Evolutionary conservation across 139 green algal species (phyloP), one percentile per base, ranked within the genome.

Genomic region (Micractinium sp.): DNA sequence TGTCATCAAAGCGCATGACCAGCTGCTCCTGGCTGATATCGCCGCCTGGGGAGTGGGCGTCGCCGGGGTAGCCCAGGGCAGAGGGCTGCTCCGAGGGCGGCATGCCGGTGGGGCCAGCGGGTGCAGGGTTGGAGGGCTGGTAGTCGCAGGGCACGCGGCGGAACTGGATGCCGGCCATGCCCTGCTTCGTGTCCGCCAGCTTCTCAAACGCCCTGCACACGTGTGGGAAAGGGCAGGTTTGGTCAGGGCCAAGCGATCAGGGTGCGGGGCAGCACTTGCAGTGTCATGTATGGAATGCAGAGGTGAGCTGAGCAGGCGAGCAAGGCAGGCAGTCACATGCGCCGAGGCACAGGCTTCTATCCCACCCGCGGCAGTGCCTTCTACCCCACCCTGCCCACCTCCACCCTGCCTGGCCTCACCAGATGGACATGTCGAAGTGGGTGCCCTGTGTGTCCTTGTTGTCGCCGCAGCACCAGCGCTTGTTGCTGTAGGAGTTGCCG

Each of bases 391-490:
- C 33, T 25, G 22, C 82, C 22, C 35, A 22, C 19, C 81, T 56
- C 0, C 38, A n/a, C 82, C 23, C 63, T 35, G 33, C n/a, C 25
- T 12, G 23, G 25, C 33, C 71, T 73, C 85, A 88, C 90, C 90
- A 92, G 41, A 92, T 66, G 29, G 69, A 87, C 47, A 92, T 25
- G 53, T 92, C 90, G 47, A 89, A 82, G 69, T 92, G 90, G 25
- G 83, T 82, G 69, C 77, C 69, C 33, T 87, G 73, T 23, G 74
- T 86, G 61, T 33, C 61, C 20, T 56, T 47, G 56, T 88, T 47
- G 84, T 93, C 91, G 47, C 79, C 77, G 85, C 91, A 93, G 88
- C 91, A 93, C 91, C 91, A 93, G 36, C 91, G 77, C 85, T 93
- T 93, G 83, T 93, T 93, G 78, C 35, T 82, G 77, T 89, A 92